Conservation (phyloP, 768 basidiomycete species). For the Gymnopilus junonius region DNA sequence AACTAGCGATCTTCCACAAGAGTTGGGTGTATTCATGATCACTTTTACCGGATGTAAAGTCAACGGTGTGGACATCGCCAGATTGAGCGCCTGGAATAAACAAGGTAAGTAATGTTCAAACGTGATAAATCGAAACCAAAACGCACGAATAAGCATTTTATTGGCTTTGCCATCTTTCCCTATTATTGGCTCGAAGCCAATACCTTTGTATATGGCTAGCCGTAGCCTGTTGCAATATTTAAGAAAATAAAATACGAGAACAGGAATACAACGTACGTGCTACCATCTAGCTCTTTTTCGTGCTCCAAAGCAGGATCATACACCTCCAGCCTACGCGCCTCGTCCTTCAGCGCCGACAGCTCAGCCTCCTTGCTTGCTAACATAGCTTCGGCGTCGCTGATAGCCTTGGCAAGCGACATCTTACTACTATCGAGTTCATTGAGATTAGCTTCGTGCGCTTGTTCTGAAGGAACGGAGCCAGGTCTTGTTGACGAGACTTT, state of each 20-base stretch:
- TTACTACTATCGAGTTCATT: slow-evolving; percentile 69
- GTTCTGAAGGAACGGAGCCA: slow-evolving; percentile 66
- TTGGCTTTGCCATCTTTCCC: slow-evolving; percentile 51
- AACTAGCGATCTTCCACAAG: slow-evolving; percentile 51
- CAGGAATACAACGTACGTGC: slow-evolving; percentile 51
- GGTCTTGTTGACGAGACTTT: slow-evolving; percentile 74
- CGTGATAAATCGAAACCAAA: background rate
- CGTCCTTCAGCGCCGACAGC: slow-evolving; percentile 68
- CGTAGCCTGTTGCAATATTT: slow-evolving; percentile 52
- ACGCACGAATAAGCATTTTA: slow-evolving; percentile 76
- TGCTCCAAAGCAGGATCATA: slow-evolving; percentile 78
- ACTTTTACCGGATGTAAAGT: slow-evolving; percentile 37
- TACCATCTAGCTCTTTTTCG: slow-evolving; percentile 68
- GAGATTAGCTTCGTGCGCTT: slow-evolving; percentile 60
- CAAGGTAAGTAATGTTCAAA: background rate
- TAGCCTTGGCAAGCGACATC: slow-evolving; percentile 72
- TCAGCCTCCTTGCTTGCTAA: slow-evolving; percentile 73
- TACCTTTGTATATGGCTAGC: slow-evolving; percentile 66
- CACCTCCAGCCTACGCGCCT: slow-evolving; percentile 60
- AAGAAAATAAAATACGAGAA: background rate
- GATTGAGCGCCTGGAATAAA: slow-evolving; percentile 48
- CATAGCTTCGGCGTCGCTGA: slow-evolving; percentile 71
- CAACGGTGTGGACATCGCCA: slow-evolving; percentile 48
- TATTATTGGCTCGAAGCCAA: slow-evolving; percentile 73
- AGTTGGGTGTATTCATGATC: slow-evolving; percentile 42